These are phyloP conservation scores for Knoxdaviesia proteae DNA, from an alignment of 2,329 filamentous ascomycete species.

Conservation along the genomic window DNA sequence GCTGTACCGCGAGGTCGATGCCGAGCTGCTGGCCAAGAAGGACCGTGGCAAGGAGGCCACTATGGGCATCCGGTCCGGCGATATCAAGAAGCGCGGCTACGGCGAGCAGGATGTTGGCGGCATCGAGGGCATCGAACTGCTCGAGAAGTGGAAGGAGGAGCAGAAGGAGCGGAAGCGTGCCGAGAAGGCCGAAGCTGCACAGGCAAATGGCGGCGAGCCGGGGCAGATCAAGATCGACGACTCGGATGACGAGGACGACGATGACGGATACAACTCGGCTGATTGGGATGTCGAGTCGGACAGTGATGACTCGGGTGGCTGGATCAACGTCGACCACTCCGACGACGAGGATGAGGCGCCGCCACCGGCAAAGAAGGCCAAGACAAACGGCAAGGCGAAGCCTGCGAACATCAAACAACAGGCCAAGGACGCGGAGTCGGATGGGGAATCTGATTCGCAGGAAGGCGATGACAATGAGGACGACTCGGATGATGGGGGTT, in stretches of 20 bases:
- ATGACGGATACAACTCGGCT: constrained; percentile 31
- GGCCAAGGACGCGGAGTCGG: constrained; percentile 7
- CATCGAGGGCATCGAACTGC: constrained; percentile 79
- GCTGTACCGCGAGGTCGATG: constrained; percentile 76
- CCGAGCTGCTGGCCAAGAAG: constrained; percentile 71
- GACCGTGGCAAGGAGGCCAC: constrained; percentile 83
- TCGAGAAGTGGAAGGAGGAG: constrained; percentile 87
- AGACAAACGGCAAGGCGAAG: constrained; percentile 7
- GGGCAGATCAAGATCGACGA: constrained; percentile 12
- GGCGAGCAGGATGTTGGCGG: constrained; percentile 63
- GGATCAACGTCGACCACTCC: constrained; percentile 79
- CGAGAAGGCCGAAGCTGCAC: constrained; percentile 47
- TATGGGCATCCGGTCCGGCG: constrained; percentile 57
- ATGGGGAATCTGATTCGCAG: neutral
- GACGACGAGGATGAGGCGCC: constrained; percentile 63
- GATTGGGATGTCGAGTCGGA: constrained; percentile 43
- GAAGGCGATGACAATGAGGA: constrained; percentile 11
- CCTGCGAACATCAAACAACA: too few relatives aligned
- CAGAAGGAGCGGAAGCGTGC: constrained; percentile 54
- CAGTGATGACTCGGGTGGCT: constrained; percentile 58
- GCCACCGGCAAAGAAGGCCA: constrained; percentile 23
- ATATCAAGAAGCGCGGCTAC: constrained; percentile 57
- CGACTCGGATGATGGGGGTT: constrained; percentile 15
- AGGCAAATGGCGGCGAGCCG: constrained; percentile 36
- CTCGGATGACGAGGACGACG: constrained; percentile 35